Evolutionary conservation across 805 yeast species (phyloP), one percentile per base, ranked within the genome.

Genomic region (Cyberlindnera americana): DNA sequence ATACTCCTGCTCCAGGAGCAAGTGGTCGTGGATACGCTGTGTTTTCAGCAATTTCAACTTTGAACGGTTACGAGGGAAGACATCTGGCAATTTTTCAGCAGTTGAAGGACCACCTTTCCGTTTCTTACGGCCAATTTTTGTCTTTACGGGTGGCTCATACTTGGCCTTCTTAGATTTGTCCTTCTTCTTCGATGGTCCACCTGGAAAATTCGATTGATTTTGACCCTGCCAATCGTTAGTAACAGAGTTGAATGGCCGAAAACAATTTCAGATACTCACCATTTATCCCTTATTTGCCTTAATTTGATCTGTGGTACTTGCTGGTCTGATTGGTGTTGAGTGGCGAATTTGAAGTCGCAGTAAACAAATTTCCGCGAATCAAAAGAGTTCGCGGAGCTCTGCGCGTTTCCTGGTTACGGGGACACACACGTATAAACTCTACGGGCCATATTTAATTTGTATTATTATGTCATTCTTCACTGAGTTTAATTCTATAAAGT

Each of bases 111-210:
- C 96, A 35, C 77, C 76, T 72, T 83, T 88, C 72, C 93, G 81
- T 70, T 86, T 85, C 75, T 88, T 90, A 64, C 87, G 84, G 41
- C 96, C 96, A 56, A 88, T 84, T 50, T 90, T 81, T 6, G 96
- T 83, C 65, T 91, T 95, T 46, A 91, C 97, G 13, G 99, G 99
- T 25, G 99, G 98, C 66, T 93, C 99, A 65, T 91, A 93, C 71
- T 90, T 91, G 57, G 97, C 98, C 66, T 91, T 90, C 56, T 85
- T 86, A 50, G 81, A 79, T 67, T 81, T 81, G 48, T 75, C 79
- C 53, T 77, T 80, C 62, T 78, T 78, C 64, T 70, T 71, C 61
- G 70, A 44, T 17, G 37, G 34, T 37, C 53, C 75, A 48, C 77
- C 78, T 33, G 56, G 50, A 50, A 73, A 64, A 44, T 75, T 76